Evolutionary conservation across 2,329 filamentous ascomycete genomes (phyloP), one percentile per base, ranked within the genome.

Genomic region (Talaromyces sp.): DNA sequence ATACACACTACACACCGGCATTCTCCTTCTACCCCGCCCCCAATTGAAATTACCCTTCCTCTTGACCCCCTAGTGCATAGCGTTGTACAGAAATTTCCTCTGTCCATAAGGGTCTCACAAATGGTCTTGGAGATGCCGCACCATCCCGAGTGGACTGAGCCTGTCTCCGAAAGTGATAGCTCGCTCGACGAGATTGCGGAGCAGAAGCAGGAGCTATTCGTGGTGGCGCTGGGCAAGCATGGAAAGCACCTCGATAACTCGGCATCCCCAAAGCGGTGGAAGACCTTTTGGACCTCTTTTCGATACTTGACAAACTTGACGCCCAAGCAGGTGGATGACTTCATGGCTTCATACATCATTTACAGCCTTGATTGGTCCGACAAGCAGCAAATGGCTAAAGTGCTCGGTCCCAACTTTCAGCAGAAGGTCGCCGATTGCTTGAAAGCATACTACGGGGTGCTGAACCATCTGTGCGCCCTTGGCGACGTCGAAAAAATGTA

Each of bases 401-500:
- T 72, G 0, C 70, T 82, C 5, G 80, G 80, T 1, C 72, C 76
- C 2, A 66, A 80, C 54, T 82, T 82, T 62, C 76, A 77, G 60
- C 62, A 77, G 36, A 77, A 75, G 36, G 78, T 82, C 13, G 80
- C 79, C 51, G 77, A 79, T 54, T 80, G 79, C 52, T 73, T 82
- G 47, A 73, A 75, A 45, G 65, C 79, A 10, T 82, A 82, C 63
- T 82, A 82, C 54, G 79, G 79, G 24, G 77, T 82, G 13, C 67
- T 82, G 30, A 82, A 82, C 61, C 80, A 82, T 51, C 74, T 82
- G 9, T 82, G 80, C 63, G 80, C 79, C 24, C 73, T 82, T 10
- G 80, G 80, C 30, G 78, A 81, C 39, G 79, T 82, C n/a, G 80
- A 82, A 62, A 82, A 82, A 67, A 82, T 82, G 80, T 82, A 82